Base-by-base conservation (phyloP, 805 yeast genomes). In the Lipomyces orientalis region DNA sequence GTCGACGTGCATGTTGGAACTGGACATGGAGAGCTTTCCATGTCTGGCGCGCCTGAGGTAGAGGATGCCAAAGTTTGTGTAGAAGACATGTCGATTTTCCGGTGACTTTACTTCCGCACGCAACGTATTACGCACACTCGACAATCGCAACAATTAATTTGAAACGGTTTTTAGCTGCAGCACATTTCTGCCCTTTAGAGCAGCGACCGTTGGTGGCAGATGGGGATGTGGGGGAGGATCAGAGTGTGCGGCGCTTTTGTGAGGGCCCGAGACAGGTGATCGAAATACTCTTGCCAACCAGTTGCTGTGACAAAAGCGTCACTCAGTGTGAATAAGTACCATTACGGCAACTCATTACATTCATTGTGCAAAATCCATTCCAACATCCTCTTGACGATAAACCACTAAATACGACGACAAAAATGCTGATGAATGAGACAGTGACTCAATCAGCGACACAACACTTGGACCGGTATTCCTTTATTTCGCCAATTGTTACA, bases 1-100 rank as follows among this genome's bases (percentile, higher is more conserved):
- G 34, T 19, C 3, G 60, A 56, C 37, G 60, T 10, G 19, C 60
- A 56, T 22, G 60, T 35, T 25, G 14, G 49, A n/a, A 56, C 60
- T 35, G 60, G 60, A 14, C 60, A 56, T 12, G 29, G 25, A 16
- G 60, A 12, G 16, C 29, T 4, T 5, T 12, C 8, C 14, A 56
- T 7, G 55, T 16, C 34, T 25, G 29, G 14, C 14, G 56, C 25
- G 9, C 33, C 34, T 8, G 14, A 25, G 34, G 55, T 25, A 5
- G 55, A 52, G 34, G 55, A 52, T 43, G 22, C 49, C 8, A 19
- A n/a, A 16, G 9, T 43, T 43, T 43, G 49, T 43, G 49, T 6
- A 5, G 49, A 43, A 16, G 49, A n/a, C 49, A 43, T 43, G 49
- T 43, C 7, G 49, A 43, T 16, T 7, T 19, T 39, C 49, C 12